Base-by-base conservation (phyloP, 352 stramenopile species). In the Blastocystis sp. region DNA sequence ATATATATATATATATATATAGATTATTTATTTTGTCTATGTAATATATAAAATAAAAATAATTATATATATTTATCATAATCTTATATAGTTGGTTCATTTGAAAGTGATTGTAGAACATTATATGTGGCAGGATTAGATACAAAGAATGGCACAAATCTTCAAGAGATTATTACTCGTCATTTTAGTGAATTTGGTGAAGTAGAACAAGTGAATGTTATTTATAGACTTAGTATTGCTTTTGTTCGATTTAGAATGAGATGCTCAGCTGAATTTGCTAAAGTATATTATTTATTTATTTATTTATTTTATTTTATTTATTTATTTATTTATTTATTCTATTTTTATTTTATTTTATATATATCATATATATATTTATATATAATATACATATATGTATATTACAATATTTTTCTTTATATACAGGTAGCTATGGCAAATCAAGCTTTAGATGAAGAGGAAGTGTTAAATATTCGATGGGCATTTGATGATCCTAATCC, bases 151-250 rank as follows among this genome's bases (percentile, higher is more conserved):
- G 35, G 57, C 65, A 74, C 75, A 45, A 36, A 75, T 33, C 64
- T 88, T 5, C 71, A 87, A 24, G 67, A 77, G 9, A 70, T 67
- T 3, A 64, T 93, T 5, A 73, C 69, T 67, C 75, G 80, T 47
- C 80, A 91, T 52, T 93, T 93, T 69, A 72, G 73, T 1, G 83
- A 93, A 66, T 93, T 77, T 76, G 83, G 83, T 13, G 83, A 93
- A 67, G 76, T 91, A 5, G 83, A 93, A 67, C 82, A 79, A 58
- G 75, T 92, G 48, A 93, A 93, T 71, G 76, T 93, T 18, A 83
- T 93, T 46, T 74, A 82, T 42, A 72, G 83, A n/a, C 71, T 89
- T 47, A 80, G 75, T 13, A 88, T 91, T 62, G 74, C 74, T 39
- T 93, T 93, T 48, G 79, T 91, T 34, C 68, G 83, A 21, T 72